These are phyloP conservation scores for Chlorella sp. DNA, from an alignment of 139 green algal species.

Conservation along the genomic window DNA sequence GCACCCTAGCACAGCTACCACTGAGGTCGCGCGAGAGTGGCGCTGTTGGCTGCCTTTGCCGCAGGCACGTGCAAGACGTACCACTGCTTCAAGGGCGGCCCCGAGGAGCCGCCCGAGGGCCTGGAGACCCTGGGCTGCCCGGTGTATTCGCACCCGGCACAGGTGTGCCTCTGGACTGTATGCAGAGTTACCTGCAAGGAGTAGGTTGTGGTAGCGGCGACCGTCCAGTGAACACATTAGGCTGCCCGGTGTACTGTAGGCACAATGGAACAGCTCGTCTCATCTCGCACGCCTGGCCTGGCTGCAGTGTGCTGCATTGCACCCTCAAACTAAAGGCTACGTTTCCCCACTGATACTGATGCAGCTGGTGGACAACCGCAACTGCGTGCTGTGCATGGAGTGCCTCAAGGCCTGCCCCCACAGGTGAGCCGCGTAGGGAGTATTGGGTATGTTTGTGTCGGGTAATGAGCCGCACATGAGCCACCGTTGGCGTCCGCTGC, in stretches of 20 bases:
- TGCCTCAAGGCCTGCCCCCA: conserved; percentile 76
- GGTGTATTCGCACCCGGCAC: conserved; percentile 76
- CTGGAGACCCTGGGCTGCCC: conserved; percentile 72
- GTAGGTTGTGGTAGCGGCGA: too few species aligned
- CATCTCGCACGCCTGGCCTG: too few species aligned
- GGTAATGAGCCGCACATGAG: too few species aligned
- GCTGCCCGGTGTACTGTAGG: too few species aligned
- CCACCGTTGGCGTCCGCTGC: too few species aligned
- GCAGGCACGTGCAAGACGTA: conserved; percentile 75
- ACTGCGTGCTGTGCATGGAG: conserved; percentile 72
- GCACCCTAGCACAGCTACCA: neutral
- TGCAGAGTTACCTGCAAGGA: too few species aligned
- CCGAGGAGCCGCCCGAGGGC: conserved; percentile 56
- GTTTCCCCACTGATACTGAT: neutral
- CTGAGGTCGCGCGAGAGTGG: too few species aligned
- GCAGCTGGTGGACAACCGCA: conserved; percentile 73
- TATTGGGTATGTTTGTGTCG: too few species aligned
- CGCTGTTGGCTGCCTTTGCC: neutral
- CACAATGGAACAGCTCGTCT: too few species aligned
- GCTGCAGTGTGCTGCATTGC: too few species aligned
- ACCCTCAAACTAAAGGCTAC: too few species aligned
- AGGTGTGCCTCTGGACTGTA: conserved; percentile 25
- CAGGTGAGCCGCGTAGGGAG: conserved; percentile 3
- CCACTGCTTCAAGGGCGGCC: conserved; percentile 76
- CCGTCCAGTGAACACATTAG: too few species aligned